These are phyloP conservation scores for Hylodesmum podocarpum DNA, from an alignment of 306 rosid species.

Conservation along the genomic window DNA sequence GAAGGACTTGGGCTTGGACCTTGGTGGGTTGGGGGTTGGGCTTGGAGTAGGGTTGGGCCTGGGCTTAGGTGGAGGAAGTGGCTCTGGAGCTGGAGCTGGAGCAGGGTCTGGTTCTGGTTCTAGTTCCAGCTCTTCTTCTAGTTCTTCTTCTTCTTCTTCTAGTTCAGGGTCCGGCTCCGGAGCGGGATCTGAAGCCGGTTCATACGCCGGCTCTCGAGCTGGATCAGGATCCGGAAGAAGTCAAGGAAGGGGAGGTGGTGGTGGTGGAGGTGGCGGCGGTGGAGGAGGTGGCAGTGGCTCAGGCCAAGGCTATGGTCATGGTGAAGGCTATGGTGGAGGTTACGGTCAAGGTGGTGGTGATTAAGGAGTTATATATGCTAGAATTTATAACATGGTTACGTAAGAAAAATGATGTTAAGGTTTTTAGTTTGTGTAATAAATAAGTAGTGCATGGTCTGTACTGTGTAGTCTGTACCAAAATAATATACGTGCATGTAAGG, in stretches of 20 bases:
- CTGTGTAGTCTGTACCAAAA: neutral
- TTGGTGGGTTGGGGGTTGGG: conserved; percentile 57
- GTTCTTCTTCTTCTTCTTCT: conserved; percentile 48
- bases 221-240: conserved; percentile 45
- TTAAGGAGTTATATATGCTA: conserved; percentile 26
- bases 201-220: conserved; percentile 55
- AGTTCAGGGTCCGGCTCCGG: conserved; percentile 45
- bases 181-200: conserved; percentile 37
- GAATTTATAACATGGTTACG: neutral
- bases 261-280: conserved; percentile 3
- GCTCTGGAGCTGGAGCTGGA: conserved; percentile 53
- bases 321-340: conserved; percentile 31
- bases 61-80: conserved; percentile 53
- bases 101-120: conserved; percentile 49
- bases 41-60: conserved; percentile 49
- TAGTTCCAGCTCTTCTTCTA: conserved; percentile 49
- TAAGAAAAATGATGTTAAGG: conserved; percentile 1
- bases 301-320: conserved; percentile 36
- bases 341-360: conserved; percentile 36
- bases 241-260: neutral
- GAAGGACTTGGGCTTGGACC: conserved; percentile 55
- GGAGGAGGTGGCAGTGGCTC: neutral
- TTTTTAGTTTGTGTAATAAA: conserved; percentile 21
- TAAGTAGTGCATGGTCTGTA: neutral
- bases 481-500: conserved; percentile 11